Base-by-base conservation (phyloP, 257 asterid genomes). In the Rehmannia glutinosa region DNA sequence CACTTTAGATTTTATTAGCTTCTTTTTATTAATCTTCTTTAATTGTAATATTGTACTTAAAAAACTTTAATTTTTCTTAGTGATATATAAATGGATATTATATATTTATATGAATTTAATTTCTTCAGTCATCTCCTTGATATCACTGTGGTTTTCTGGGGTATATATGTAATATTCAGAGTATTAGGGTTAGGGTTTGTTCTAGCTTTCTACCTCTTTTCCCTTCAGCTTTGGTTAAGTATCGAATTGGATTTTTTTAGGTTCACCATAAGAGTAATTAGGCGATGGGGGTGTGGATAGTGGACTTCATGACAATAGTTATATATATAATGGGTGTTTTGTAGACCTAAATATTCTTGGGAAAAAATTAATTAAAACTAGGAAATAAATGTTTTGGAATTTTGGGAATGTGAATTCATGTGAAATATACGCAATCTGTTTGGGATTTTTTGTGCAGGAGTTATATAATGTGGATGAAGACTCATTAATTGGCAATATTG, bases 111-210 rank as follows among this genome's bases (percentile, higher is more conserved):
- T n/a, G n/a, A n/a, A n/a, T n/a, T n/a, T n/a, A n/a, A n/a, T n/a
- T n/a, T n/a, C n/a, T n/a, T n/a, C n/a, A n/a, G n/a, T n/a, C n/a
- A n/a, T n/a, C n/a, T n/a, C n/a, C n/a, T n/a, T n/a, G n/a, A n/a
- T n/a, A n/a, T n/a, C n/a, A n/a, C n/a, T n/a, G n/a, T n/a, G n/a
- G 25, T 64, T 32, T 16, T 46, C 16, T 66, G 41, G 24, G 43
- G 64, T 39, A 24, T 24, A 6, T n/a, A 25, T n/a, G n/a, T n/a
- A n/a, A n/a, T 27, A 28, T 61, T 27, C 17, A 3, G 52, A 43
- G 56, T 6, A 60, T 55, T 82, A 84, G 87, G 87, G 83, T 84
- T 82, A 82, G 83, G 87, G 86, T 74, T 82, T 72, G 17, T 62
- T 70, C n/a, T n/a, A n/a, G n/a, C n/a, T n/a, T n/a, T n/a, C n/a